phyloP scores from a whole-genome alignment of 306 rosid species.

The Alnus glutinosa region DNA sequence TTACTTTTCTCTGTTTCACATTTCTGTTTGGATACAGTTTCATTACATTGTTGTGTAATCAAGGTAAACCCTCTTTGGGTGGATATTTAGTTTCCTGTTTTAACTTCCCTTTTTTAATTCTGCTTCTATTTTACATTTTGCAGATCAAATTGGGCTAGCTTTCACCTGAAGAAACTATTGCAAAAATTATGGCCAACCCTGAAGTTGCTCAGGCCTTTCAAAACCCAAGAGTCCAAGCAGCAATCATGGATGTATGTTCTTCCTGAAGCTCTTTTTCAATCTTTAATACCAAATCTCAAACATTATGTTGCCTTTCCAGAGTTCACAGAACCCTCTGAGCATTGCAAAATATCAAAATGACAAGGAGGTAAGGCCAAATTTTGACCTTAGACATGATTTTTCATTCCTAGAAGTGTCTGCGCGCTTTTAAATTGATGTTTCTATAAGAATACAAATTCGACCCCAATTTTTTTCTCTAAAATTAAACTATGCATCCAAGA shows the following conservation, averaged over 20 bases:
- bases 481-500: background rate
- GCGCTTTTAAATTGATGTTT: background rate
- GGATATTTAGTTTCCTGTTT: background rate
- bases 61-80: background rate
- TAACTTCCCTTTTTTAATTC: slow-evolving; percentile 4
- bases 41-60: background rate
- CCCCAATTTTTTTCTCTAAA: too few species aligned
- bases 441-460: too few species aligned
- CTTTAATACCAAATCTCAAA: slow-evolving; percentile 24
- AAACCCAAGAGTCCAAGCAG: slow-evolving; percentile 97
- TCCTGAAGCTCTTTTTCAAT: slow-evolving; percentile 12
- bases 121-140: slow-evolving; percentile 22
- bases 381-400: slow-evolving; percentile 16
- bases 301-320: slow-evolving; percentile 58
- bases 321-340: slow-evolving; percentile 88
- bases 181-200: slow-evolving; percentile 95
- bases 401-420: slow-evolving; percentile 15
- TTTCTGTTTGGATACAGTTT: background rate
- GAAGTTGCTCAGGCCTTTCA: slow-evolving; percentile 97
- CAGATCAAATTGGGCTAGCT: slow-evolving; percentile 99
- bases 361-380: slow-evolving; percentile 71
- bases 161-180: slow-evolving; percentile 88
- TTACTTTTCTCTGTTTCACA: background rate
- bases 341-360: slow-evolving; percentile 95
- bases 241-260: slow-evolving; percentile 93